A percentile compares a stretch with the other conserved stretches of the same genome.
Evolutionary conservation across 2,329 filamentous ascomycete genomes (phyloP).

Genomic region (Fusarium subglutinans): DNA sequence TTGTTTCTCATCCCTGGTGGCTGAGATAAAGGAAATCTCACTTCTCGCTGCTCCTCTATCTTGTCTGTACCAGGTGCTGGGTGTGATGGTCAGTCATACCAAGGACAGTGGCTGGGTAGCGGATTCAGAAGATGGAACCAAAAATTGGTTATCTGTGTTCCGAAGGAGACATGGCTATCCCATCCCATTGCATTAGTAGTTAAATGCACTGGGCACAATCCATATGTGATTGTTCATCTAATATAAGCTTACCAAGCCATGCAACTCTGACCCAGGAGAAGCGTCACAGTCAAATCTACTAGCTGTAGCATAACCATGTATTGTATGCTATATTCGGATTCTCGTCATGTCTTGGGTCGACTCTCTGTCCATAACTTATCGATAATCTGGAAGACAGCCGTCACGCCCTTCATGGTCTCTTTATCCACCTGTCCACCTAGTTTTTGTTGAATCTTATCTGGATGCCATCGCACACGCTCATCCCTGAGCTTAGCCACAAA

Average conservation of each 20-base stretch:
- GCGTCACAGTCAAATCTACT: not conserved
- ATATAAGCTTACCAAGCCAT: not conserved
- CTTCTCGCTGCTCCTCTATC: not conserved
- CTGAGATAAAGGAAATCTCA: not conserved
- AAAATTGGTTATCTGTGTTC: not conserved
- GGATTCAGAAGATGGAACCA: not conserved
- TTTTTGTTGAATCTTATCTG: slow-evolving; percentile 94
- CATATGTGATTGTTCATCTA: not conserved
- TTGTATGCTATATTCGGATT: not conserved
- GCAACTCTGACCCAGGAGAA: not conserved
- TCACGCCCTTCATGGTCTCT: slow-evolving; percentile 79
- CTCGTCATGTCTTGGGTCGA: slow-evolving; percentile 47
- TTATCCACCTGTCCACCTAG: slow-evolving; percentile 78
- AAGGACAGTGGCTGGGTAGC: not conserved
- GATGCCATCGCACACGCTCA: slow-evolving; percentile 94
- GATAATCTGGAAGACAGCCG: slow-evolving; percentile 89
- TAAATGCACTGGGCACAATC: not conserved
- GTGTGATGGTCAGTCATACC: not conserved
- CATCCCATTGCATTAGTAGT: too few relatives aligned
- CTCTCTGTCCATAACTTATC: slow-evolving; percentile 81
- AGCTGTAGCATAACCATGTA: not conserved
- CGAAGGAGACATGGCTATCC: not conserved
- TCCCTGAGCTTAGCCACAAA: slow-evolving; percentile 71
- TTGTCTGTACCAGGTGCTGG: not conserved
- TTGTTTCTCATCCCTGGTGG: not conserved